Percentiles rank a stretch among this genome's conserved stretches.
Evolutionary conservation across 2,329 filamentous ascomycete species (phyloP).

Genomic region (Hymenoscyphus occultus): DNA sequence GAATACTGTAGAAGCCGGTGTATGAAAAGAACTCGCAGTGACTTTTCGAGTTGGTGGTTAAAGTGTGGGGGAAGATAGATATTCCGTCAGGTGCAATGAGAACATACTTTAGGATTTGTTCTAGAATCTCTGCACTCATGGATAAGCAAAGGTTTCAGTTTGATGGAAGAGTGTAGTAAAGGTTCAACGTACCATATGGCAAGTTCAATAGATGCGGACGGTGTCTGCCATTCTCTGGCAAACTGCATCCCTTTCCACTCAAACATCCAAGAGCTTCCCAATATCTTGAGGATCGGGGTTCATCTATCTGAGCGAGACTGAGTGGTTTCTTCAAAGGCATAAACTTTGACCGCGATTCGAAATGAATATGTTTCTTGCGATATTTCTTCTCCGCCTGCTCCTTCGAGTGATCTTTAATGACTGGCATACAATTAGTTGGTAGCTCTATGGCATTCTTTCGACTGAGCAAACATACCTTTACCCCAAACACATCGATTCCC

Average conservation of each 20-base stretch:
- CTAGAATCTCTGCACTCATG: background rate
- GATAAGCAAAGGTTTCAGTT: background rate
- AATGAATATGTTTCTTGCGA: background rate
- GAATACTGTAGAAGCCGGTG: background rate
- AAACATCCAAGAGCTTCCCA: background rate
- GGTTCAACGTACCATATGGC: background rate
- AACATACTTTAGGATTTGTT: background rate
- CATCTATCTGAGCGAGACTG: background rate
- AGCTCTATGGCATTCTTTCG: background rate
- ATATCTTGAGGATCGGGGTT: background rate
- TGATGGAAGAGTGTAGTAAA: background rate
- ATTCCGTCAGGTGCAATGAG: background rate
- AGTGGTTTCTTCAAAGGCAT: background rate
- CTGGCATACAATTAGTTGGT: background rate
- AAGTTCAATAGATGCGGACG: background rate
- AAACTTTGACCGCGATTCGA: background rate
- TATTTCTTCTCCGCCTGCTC: background rate
- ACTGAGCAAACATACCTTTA: background rate
- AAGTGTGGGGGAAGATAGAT: background rate
- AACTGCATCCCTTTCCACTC: background rate
- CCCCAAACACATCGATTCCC: background rate
- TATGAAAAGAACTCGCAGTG: background rate
- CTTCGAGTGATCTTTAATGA: background rate
- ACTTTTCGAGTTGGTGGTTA: background rate
- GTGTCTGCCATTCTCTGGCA: background rate